phyloP scores from a whole-genome alignment of 2,329 filamentous ascomycete species.

The Parafenestella ontariensis region DNA sequence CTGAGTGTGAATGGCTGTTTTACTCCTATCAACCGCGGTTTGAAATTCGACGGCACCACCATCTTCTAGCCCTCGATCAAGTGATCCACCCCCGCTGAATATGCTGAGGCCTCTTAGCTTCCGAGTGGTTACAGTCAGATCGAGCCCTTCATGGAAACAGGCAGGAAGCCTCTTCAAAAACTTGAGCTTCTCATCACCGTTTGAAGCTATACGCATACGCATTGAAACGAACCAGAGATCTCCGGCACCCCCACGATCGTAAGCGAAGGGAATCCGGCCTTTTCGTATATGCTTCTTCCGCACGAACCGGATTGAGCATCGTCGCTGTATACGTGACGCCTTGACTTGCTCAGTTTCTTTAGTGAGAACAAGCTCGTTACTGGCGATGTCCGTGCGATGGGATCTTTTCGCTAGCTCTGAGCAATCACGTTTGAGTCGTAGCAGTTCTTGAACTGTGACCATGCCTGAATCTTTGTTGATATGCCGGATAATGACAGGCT shows the following conservation, averaged over 20 bases:
- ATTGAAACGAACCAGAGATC: constrained; percentile 70
- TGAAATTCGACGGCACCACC: constrained; percentile 69
- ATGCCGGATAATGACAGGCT: constrained; percentile 67
- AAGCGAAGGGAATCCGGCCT: constrained; percentile 64
- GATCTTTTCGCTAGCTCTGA: constrained; percentile 37
- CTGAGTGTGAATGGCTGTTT: constrained; percentile 73
- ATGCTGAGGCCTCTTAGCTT: constrained; percentile 66
- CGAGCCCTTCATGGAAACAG: constrained; percentile 60
- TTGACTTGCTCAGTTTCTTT: constrained; percentile 52
- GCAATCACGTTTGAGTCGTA: constrained; percentile 55
- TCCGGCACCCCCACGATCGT: constrained; percentile 69
- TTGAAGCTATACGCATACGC: constrained; percentile 22
- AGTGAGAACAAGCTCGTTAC: constrained; percentile 68
- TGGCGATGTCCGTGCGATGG: constrained; percentile 38
- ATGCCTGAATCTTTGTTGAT: constrained; percentile 37
- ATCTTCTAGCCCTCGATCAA: constrained; percentile 79
- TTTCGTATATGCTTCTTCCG: constrained; percentile 38
- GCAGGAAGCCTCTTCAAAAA: constrained; percentile 14
- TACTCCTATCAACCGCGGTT: constrained; percentile 72
- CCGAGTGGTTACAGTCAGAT: constrained; percentile 53
- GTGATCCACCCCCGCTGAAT: constrained; percentile 79
- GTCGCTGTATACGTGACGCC: constrained; percentile 56
- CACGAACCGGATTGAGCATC: constrained; percentile 68
- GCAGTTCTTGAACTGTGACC: constrained; percentile 60
- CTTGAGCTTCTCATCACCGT: background rate